Evolutionary conservation across 345 rosid genomes (phyloP).

Genomic region (Populus davidiana): DNA sequence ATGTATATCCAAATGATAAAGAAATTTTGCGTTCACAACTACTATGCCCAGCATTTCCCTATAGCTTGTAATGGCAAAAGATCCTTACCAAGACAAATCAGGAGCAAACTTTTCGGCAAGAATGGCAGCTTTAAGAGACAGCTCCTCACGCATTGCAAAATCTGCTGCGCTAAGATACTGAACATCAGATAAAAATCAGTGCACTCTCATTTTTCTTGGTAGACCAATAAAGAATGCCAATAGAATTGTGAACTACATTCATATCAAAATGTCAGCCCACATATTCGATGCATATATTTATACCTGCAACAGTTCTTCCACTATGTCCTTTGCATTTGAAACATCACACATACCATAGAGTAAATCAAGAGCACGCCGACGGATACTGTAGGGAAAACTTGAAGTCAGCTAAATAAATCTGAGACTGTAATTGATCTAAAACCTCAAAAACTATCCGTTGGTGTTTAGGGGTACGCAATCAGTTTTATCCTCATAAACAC

Average conservation of each 20-base stretch:
- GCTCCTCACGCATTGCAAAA: constrained; percentile 97
- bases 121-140: constrained; percentile 97
- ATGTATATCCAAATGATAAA: background rate
- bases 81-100: constrained; percentile 91
- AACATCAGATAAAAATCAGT: constrained; percentile 23
- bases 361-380: constrained; percentile 99
- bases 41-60: background rate
- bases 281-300: background rate
- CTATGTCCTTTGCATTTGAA: constrained; percentile 99
- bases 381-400: constrained; percentile 58
- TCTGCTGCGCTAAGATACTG: constrained; percentile 98
- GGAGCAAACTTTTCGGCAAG: constrained; percentile 99
- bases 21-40: background rate
- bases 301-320: constrained; percentile 98
- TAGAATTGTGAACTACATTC: background rate
- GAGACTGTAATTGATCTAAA: background rate
- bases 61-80: background rate
- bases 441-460: background rate
- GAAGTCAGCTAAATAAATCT: constrained; percentile 13
- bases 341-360: constrained; percentile 98
- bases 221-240: background rate
- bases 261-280: background rate
- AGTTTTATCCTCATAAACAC: background rate
- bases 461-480: background rate
- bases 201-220: background rate